Base-by-base conservation (phyloP, 176 grass and related monocot species). In the Rhipidocladum racemiflorum region DNA sequence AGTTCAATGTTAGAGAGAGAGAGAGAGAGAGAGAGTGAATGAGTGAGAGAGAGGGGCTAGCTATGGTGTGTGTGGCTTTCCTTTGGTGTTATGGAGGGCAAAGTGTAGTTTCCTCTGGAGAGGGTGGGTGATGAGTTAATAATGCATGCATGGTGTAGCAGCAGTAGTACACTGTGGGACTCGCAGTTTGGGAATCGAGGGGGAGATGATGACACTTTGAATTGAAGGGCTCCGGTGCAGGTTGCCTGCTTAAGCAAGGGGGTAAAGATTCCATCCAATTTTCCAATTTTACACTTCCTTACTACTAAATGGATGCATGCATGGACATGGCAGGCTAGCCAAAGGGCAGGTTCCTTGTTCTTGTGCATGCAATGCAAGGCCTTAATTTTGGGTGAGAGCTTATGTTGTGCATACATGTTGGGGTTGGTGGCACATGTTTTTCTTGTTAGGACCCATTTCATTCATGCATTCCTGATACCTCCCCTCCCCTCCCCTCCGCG, bases 401-500 rank as follows among this genome's bases (percentile, higher is more conserved):
- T n/a, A 57, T 28, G 68, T n/a, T 64, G 8, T 20, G 39, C 68
- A 60, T 20, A 38, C 61, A 68, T 65, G 56, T 27, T 35, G 54
- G 43, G 75, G 61, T 80, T 81, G 85, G 67, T 87, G 76, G 53
- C 43, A 76, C 84, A 84, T 76, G 89, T 75, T 84, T 81, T 81
- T 24, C 70, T 87, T 84, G 81, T 76, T 87, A 73, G 45, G 51
- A 43, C 24, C 27, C 36, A 17, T 65, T 2, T 2, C 6, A 21
- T 20, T 77, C 75, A 79, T 30, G 48, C 45, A 53, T 64, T 43
- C 9, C 40, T 43, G 40, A 43, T 43, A 43, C 40, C 28, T n/a
- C n/a, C n/a, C n/a, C 40, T 11, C 13, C 1, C 7, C 17, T 11
- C 6, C 29, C n/a, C 40, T 11, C 73, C 10, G 2, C 2, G 3